These are phyloP conservation scores for Aspergillus carbonarius DNA, from an alignment of 2,329 filamentous ascomycete species.

Conservation along the genomic window DNA sequence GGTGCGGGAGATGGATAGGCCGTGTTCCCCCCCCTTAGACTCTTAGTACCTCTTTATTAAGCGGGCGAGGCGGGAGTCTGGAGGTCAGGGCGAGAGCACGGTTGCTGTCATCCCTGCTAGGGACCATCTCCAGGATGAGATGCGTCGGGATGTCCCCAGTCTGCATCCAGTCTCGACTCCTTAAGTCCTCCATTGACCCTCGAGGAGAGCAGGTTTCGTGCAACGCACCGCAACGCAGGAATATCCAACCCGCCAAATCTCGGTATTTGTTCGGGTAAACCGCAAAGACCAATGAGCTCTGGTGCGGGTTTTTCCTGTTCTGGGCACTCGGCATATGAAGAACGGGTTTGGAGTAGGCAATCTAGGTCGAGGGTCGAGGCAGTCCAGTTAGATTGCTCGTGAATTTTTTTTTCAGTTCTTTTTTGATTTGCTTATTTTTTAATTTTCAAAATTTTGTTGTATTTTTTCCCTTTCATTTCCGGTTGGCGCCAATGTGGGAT, in stretches of 20 bases:
- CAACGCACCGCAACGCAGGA: background rate
- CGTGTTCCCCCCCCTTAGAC: background rate
- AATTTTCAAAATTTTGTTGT: background rate
- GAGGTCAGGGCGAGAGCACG: background rate
- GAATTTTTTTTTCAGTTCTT: background rate
- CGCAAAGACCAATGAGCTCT: background rate
- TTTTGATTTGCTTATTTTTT: background rate
- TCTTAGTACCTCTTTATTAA: background rate
- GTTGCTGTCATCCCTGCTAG: background rate
- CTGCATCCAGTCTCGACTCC: background rate
- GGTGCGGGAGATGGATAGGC: background rate
- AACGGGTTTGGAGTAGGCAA: background rate
- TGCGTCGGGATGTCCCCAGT: background rate
- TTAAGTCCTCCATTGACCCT: no score
- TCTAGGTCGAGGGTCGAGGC: background rate
- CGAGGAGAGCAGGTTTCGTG: background rate
- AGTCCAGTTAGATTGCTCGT: background rate
- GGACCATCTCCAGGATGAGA: background rate
- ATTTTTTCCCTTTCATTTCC: background rate
- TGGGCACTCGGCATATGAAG: constrained; percentile 4
- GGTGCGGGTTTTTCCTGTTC: background rate
- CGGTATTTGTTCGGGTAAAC: constrained; percentile 19
- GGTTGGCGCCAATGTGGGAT: background rate
- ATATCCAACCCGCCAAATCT: background rate
- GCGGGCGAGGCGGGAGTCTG: background rate